Conservation (phyloP, 2,329 filamentous ascomycete species). For the Aspergillus fumigatiaffinis region DNA sequence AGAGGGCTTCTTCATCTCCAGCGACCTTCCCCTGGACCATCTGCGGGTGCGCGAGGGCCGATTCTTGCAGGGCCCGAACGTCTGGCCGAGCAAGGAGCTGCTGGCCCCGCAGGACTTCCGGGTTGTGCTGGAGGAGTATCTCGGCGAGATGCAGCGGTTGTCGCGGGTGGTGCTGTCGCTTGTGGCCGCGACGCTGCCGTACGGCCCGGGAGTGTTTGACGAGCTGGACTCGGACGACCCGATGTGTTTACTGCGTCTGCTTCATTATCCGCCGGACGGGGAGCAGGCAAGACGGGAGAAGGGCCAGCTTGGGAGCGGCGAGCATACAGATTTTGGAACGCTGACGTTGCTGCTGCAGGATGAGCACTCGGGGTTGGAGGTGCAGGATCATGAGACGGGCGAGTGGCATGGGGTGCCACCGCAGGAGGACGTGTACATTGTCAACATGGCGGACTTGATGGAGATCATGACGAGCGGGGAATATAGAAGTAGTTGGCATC, state of each 20-base stretch:
- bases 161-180: constrained; percentile 41
- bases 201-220: constrained; percentile 35
- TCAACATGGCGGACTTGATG: constrained; percentile 52
- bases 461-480: constrained; percentile 32
- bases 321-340: constrained; percentile 55
- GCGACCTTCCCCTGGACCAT: not conserved
- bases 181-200: constrained; percentile 42
- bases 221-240: constrained; percentile 42
- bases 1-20: constrained; percentile 11
- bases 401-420: constrained; percentile 47
- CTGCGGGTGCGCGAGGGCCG: not conserved
- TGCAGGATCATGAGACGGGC: constrained; percentile 43
- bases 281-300: not conserved
- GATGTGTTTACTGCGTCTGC: constrained; percentile 43
- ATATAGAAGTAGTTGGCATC: constrained; percentile 30
- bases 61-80: constrained; percentile 36
- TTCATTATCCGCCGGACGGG: constrained; percentile 45
- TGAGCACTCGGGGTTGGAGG: constrained; percentile 48
- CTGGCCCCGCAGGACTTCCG: constrained; percentile 35
- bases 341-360: constrained; percentile 56
- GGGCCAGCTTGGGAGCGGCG: constrained; percentile 41
- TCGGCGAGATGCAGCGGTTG: constrained; percentile 37
- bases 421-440: constrained; percentile 46
- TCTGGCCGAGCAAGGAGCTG: constrained; percentile 37
- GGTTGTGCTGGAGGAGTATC: constrained; percentile 40